These are phyloP conservation scores for Candida coquimbonensis DNA, from an alignment of 805 yeast species.

Conservation along the genomic window DNA sequence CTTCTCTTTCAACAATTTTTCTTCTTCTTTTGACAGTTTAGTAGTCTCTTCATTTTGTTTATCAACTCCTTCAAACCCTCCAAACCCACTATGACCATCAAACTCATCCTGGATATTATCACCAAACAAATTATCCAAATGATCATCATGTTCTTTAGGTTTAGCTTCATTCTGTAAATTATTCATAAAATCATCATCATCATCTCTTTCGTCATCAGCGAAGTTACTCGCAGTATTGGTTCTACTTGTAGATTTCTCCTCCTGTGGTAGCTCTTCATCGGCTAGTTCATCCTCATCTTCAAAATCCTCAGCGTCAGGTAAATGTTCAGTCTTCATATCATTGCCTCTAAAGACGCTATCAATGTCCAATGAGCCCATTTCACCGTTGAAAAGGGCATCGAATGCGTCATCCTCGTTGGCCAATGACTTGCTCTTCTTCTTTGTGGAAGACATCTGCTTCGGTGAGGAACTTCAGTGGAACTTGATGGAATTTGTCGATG, in stretches of 20 bases:
- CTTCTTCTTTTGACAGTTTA: not conserved
- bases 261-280: constrained; percentile 61
- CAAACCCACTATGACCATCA: constrained; percentile 14
- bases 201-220: constrained; percentile 19
- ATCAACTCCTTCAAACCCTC: constrained; percentile 11
- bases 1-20: constrained; percentile 5
- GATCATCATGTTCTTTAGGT: constrained; percentile 7
- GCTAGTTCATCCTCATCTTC: constrained; percentile 94
- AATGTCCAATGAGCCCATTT: constrained; percentile 23
- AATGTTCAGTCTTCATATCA: constrained; percentile 47
- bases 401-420: constrained; percentile 33
- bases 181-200: constrained; percentile 6
- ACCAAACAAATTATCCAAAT: constrained; percentile 25
- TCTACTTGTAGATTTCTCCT: constrained; percentile 14
- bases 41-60: not conserved
- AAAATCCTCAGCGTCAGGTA: constrained; percentile 88
- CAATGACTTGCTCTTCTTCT: constrained; percentile 9
- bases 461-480: not conserved
- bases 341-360: constrained; percentile 14
- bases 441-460: constrained; percentile 2
- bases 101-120: constrained; percentile 22
- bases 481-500: not conserved
- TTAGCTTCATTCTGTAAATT: constrained; percentile 8
- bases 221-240: constrained; percentile 4
- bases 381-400: constrained; percentile 30